phyloP scores from a whole-genome alignment of 169 alveolate species.

The Eimeria maxima region DNA sequence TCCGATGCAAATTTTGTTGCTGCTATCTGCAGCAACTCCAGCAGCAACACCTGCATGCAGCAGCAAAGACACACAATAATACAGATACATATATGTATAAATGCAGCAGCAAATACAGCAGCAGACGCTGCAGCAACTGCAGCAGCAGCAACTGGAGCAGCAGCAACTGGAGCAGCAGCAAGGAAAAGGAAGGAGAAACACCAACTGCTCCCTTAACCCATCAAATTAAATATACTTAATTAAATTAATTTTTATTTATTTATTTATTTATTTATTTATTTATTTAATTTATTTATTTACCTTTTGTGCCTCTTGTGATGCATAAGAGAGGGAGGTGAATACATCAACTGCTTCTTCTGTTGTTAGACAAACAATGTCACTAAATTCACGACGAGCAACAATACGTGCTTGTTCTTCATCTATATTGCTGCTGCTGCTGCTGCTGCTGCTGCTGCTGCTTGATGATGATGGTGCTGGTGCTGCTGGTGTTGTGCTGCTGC shows the following conservation, averaged over 20 bases:
- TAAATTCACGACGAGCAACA: background rate
- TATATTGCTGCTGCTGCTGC: background rate
- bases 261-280: no score
- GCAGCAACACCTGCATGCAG: no score
- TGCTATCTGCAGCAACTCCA: background rate
- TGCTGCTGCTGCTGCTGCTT: background rate
- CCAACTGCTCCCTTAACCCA: background rate
- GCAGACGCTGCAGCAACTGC: no score
- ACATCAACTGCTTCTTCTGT: background rate
- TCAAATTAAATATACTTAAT: no score
- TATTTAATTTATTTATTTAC: background rate
- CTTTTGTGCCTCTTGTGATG: background rate
- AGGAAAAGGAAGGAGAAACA: no score
- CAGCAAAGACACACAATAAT: no score
- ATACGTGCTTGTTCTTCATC: background rate
- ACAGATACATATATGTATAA: no score
- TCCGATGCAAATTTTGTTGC: background rate
- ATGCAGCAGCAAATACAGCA: no score
- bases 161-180: no score
- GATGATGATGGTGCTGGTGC: background rate
- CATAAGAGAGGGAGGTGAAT: background rate
- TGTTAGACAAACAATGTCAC: background rate
- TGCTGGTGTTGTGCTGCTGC: background rate
- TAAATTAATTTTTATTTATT: no score
- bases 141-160: no score